Evolutionary conservation across 164 flowering plant genomes (phyloP).

Genomic region (Umbilicus rupestris): DNA sequence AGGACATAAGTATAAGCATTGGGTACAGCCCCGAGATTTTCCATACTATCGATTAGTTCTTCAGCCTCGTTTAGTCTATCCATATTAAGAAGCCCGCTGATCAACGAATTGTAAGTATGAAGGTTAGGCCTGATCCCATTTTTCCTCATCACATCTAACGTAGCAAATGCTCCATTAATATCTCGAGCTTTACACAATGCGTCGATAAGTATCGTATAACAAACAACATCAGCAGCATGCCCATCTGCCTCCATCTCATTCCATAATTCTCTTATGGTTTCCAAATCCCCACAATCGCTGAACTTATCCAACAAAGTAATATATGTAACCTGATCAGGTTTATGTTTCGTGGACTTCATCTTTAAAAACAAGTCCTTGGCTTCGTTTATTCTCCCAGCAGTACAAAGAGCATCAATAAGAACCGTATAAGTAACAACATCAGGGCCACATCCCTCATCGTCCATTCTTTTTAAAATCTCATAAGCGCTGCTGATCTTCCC

Average conservation of each 20-base stretch:
- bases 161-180: conserved; percentile 58
- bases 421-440: conserved; percentile 90
- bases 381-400: conserved; percentile 46
- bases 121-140: conserved; percentile 62
- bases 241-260: conserved; percentile 79
- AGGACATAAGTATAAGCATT: conserved; percentile 65
- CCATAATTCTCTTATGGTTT: conserved; percentile 52
- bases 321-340: conserved; percentile 83
- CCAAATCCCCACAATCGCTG: conserved; percentile 59
- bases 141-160: conserved; percentile 47
- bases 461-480: conserved; percentile 61
- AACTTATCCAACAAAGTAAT: conserved; percentile 69
- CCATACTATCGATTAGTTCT: conserved; percentile 42
- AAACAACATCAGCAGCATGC: conserved; percentile 67
- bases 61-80: conserved; percentile 52
- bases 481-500: conserved; percentile 72
- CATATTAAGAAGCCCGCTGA: conserved; percentile 59
- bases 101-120: conserved; percentile 71
- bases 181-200: conserved; percentile 69
- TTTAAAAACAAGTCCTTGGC: conserved; percentile 59
- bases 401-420: conserved; percentile 75
- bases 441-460: conserved; percentile 71
- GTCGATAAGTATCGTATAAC: conserved; percentile 61
- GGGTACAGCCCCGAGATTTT: conserved; percentile 41
- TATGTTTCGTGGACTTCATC: conserved; percentile 60